Conservation (phyloP, 192 early-diverging fungal genomes). For the Backusella tuberculispora region DNA sequence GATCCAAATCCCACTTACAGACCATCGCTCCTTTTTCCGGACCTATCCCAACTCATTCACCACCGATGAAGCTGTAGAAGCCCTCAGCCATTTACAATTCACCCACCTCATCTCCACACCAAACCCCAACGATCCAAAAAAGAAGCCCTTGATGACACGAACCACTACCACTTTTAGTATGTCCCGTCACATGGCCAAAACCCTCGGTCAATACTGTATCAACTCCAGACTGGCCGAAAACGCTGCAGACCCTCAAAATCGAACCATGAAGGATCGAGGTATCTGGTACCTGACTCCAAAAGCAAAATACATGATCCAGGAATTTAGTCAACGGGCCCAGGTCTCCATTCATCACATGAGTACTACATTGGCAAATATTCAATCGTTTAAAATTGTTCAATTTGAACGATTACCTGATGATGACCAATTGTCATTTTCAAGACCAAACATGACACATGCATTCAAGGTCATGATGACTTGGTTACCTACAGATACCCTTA, state of each 20-base stretch:
- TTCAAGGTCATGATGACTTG: slow-evolving; percentile 49
- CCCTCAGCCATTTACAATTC: slow-evolving; percentile 15
- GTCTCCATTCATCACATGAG: slow-evolving; percentile 39
- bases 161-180: slow-evolving; percentile 63
- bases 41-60: slow-evolving; percentile 17
- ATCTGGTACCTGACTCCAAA: slow-evolving; percentile 53
- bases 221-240: slow-evolving; percentile 54
- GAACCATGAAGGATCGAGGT: slow-evolving; percentile 49
- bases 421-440: slow-evolving; percentile 50
- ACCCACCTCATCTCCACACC: slow-evolving; percentile 50
- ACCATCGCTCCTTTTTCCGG: slow-evolving; percentile 51
- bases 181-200: slow-evolving; percentile 55
- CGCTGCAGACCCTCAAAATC: slow-evolving; percentile 45
- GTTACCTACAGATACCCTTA: slow-evolving; percentile 41
- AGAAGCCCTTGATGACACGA: slow-evolving; percentile 46
- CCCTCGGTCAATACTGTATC: slow-evolving; percentile 56
- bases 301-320: slow-evolving; percentile 51
- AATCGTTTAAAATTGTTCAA: slow-evolving; percentile 17
- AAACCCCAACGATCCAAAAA: slow-evolving; percentile 49
- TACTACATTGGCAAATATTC: background rate
- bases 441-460: slow-evolving; percentile 40
- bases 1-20: slow-evolving; percentile 51
- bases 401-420: slow-evolving; percentile 36
- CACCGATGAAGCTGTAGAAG: slow-evolving; percentile 10
- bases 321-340: slow-evolving; percentile 41